Base-by-base conservation (phyloP, 305 asterid species). In the Nicotiana rustica region DNA sequence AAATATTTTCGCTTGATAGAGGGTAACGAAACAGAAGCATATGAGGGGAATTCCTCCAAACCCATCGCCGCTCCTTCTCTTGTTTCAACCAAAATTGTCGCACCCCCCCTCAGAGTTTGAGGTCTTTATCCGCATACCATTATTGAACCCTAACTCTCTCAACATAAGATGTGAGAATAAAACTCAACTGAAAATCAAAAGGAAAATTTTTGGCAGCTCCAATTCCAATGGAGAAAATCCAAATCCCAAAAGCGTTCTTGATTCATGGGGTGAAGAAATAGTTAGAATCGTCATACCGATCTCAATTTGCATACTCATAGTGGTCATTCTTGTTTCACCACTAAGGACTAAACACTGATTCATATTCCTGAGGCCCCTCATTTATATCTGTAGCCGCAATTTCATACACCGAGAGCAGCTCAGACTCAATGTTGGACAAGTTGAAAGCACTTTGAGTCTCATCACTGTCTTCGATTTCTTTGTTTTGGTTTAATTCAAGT, bases 381-480 rank as follows among this genome's bases (percentile, higher is more conserved):
- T 60, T 93, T 73, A 55, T 94, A 15, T 82, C 94, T 78, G 89
- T 95, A 88, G 98, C 99, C 80, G 90, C 96, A 83, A 81, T 90
- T 33, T 97, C 97, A 62, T 96, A 96, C 87, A 15, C 90, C 47
- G 98, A 96, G 78, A 87, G 80, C 88, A 84, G 84, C 85, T 93
- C 98, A 4, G 99, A 96, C 82, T 92, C 98, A 62, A 87, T 60
- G 4, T 96, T 98, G 99, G 99, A 96, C 80, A 96, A 96, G 88
- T 86, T 96, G 84, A 93, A 93, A 91, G 98, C 25, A 25, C 25
- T 25, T 25, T 25, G 25, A 25, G 25, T 25, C 25, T 25, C 25
- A 25, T 25, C 25, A 25, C 25, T 25, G 25, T 25, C 25, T 25
- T 25, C 25, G 25, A 25, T 25, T 25, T 25, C 25, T 25, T 25